phyloP scores from a whole-genome alignment of 495 filamentous ascomycete genomes.

The Penicillium coffeae region DNA sequence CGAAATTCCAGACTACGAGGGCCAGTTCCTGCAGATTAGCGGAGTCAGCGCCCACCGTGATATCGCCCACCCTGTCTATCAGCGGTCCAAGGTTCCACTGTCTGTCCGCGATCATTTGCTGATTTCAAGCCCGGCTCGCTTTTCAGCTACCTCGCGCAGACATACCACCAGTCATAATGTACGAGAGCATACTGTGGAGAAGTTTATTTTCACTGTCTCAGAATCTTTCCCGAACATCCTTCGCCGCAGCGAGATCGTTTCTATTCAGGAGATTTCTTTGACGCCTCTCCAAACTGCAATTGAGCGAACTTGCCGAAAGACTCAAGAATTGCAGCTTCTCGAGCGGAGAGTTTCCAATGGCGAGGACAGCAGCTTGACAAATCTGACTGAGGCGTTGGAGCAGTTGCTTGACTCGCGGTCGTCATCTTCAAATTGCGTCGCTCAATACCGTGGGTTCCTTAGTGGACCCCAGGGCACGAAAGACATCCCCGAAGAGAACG shows the following conservation, averaged over 20 bases:
- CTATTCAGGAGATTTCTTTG: constrained; percentile 59
- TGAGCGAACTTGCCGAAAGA: constrained; percentile 88
- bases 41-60: constrained; percentile 78
- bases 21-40: constrained; percentile 86
- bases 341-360: constrained; percentile 74
- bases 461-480: constrained; percentile 47
- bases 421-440: constrained; percentile 62
- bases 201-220: constrained; percentile 76
- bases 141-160: constrained; percentile 67
- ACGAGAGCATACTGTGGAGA: constrained; percentile 75
- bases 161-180: constrained; percentile 60
- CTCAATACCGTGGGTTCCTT: constrained; percentile 69
- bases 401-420: constrained; percentile 66
- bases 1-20: constrained; percentile 78
- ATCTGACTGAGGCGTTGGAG: constrained; percentile 68
- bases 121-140: constrained; percentile 64
- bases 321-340: constrained; percentile 70
- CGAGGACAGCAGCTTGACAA: constrained; percentile 59
- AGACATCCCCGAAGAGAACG: constrained; percentile 35
- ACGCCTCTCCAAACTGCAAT: constrained; percentile 81
- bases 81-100: constrained; percentile 76
- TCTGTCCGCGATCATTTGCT: constrained; percentile 82
- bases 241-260: constrained; percentile 78
- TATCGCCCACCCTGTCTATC: constrained; percentile 79
- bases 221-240: constrained; percentile 91